Conservation (phyloP, 2,329 filamentous ascomycete species). For the Diaporthe australafricana region DNA sequence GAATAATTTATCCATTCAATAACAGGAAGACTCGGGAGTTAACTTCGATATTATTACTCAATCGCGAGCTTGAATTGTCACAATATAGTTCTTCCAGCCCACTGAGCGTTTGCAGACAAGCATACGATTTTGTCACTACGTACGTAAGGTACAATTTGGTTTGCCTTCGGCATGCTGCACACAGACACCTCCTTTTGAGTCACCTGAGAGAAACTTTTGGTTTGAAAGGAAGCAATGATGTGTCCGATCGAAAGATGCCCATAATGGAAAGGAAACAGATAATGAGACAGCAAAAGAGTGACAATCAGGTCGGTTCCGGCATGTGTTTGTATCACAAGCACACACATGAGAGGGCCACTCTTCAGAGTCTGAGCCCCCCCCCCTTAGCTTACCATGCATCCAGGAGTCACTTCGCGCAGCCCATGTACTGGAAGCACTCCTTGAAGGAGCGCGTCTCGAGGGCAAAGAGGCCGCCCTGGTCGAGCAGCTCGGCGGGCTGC, state of each 20-base stretch:
- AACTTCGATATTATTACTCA: too few relatives aligned
- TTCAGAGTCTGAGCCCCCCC: background rate
- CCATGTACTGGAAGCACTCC: constrained; percentile 34
- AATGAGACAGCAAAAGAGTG: background rate
- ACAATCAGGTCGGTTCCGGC: constrained; percentile 13
- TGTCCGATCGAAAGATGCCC: background rate
- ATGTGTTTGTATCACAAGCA: background rate
- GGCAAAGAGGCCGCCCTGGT: constrained; percentile 39
- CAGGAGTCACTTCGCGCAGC: constrained; percentile 21
- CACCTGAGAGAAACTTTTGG: background rate
- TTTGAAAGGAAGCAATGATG: background rate
- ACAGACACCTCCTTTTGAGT: background rate
- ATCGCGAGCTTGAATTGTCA: background rate
- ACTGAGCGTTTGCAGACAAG: background rate
- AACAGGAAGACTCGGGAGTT: too few relatives aligned
- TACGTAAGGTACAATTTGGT: constrained; percentile 5
- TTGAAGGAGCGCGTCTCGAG: constrained; percentile 40
- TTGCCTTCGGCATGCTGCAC: background rate
- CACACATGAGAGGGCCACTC: background rate
- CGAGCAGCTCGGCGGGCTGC: constrained; percentile 39
- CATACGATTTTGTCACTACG: constrained; percentile 6
- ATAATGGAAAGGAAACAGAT: background rate
- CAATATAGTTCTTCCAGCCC: too few relatives aligned
- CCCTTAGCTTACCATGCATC: constrained; percentile 5
- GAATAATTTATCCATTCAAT: too few relatives aligned